Evolutionary conservation across 345 rosid genomes (phyloP).

Genomic region (Erodium maritimum): DNA sequence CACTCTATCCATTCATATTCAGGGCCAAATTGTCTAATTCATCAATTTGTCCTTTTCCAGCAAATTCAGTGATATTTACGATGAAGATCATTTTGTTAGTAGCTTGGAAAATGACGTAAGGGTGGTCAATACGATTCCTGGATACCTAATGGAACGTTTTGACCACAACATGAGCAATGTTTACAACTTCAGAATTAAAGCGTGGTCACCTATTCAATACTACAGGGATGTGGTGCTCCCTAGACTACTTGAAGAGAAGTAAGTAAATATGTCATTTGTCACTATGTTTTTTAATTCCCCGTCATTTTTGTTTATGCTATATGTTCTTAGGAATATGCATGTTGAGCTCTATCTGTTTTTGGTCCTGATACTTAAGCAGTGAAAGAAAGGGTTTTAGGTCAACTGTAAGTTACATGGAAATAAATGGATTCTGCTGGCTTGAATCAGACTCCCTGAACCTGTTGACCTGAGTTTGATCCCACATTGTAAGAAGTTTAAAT

Average conservation of each 20-base stretch:
- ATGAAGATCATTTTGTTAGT: conserved; percentile 67
- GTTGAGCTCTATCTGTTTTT: too few relatives aligned
- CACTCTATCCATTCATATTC: not conserved
- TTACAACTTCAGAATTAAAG: conserved; percentile 93
- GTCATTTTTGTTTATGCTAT: not conserved
- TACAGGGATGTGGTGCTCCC: conserved; percentile 83
- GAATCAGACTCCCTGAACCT: too few relatives aligned
- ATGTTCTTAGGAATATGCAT: not conserved
- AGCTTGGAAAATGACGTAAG: conserved; percentile 70
- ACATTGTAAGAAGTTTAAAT: not conserved
- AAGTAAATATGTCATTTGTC: conserved; percentile 26
- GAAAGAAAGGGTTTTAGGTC: not conserved
- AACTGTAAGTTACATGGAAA: not conserved
- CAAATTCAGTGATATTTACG: conserved; percentile 78
- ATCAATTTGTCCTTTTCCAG: conserved; percentile 32
- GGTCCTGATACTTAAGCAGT: too few relatives aligned
- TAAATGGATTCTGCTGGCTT: too few relatives aligned
- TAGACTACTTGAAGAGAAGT: conserved; percentile 88
- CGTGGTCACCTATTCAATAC: conserved; percentile 85
- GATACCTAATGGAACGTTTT: conserved; percentile 89
- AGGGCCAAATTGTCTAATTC: conserved; percentile 6
- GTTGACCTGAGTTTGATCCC: not conserved
- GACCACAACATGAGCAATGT: conserved; percentile 79
- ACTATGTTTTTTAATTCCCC: not conserved
- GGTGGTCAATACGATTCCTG: conserved; percentile 79